Evolutionary conservation across 2,329 filamentous ascomycete species (phyloP), one percentile per base, ranked within the genome.

Genomic region (Apiospora marii): DNA sequence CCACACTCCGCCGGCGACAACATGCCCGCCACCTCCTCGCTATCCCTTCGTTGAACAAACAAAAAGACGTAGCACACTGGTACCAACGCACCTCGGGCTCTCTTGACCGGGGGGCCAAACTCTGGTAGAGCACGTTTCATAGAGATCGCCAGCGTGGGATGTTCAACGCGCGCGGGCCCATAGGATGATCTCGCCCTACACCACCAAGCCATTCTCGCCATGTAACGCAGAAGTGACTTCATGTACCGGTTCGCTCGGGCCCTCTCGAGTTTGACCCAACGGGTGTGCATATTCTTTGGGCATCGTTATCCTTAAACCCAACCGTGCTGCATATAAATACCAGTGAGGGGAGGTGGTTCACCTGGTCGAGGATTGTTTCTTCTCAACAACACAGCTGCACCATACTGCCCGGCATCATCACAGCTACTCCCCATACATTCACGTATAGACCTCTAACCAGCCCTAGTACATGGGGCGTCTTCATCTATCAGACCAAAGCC

Each of bases 121-220:
- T n/a, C 8, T 37, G 58, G 58, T 64, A 64, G 58, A 41, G 58
- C 34, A 64, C 34, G 58, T 64, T 64, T 64, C 58, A 64, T 64
- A 64, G 34, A 64, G 34, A 41, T 41, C 34, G n/a, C 22, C 58
- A 24, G 3, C 58, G 58, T 64, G 58, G 58, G 58, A 64, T 64
- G 34, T 64, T 64, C 19, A 41, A 24, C 30, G 34, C 19, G 58
- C 34, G 58, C 58, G 58, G 58, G 34, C 58, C 58, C 58, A 64
- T 64, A 64, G 58, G 58, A 41, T 64, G 22, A 64, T 22, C 58
- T 41, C 58, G 34, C 58, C 58, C 58, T 64, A 64, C 58, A 64
- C 58, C 58, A 64, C 58, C 58, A 41, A n/a, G 34, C 7, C 34
- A n/a, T 22, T 64, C 58, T 64, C 58, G 19, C 58, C 58, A 64